Percentiles rank a stretch among this genome's conserved stretches.
phyloP scores from a whole-genome alignment of 2,329 filamentous ascomycete genomes.

The Monosporascus sp. region DNA sequence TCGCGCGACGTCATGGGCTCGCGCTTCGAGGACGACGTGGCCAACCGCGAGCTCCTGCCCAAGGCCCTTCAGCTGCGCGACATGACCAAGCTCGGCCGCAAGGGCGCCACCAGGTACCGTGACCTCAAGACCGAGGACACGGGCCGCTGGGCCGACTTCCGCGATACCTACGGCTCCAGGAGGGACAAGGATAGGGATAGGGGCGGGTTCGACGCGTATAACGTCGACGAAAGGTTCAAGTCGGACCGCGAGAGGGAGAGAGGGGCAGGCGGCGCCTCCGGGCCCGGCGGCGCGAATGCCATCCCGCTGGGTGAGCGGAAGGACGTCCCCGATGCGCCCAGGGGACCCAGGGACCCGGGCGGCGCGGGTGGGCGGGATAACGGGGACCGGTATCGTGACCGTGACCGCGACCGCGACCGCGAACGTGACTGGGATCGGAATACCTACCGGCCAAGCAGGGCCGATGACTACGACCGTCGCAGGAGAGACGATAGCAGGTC shows the following conservation, averaged over 20 bases:
- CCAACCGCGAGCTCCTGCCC: conserved; percentile 76
- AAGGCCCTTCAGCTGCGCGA: conserved; percentile 90
- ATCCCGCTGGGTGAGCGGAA: conserved; percentile 62
- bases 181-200: conserved; percentile 28
- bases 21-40: conserved; percentile 75
- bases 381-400: conserved; percentile 17
- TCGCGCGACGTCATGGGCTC: conserved; percentile 82
- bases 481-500: conserved; percentile 26
- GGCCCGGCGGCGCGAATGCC: conserved; percentile 60
- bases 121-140: conserved; percentile 90
- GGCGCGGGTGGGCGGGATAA: conserved; percentile 18
- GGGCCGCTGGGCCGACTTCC: conserved; percentile 71
- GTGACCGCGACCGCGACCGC: conserved; percentile 20
- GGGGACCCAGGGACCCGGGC: conserved; percentile 34
- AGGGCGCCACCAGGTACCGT: conserved; percentile 83
- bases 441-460: conserved; percentile 22
- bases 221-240: conserved; percentile 61
- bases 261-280: conserved; percentile 28
- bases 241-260: conserved; percentile 52
- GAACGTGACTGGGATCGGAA: conserved; percentile 26
- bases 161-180: conserved; percentile 33
- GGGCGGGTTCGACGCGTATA: conserved; percentile 34
- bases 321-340: conserved; percentile 24
- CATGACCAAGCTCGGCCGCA: conserved; percentile 88
- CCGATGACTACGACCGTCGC: conserved; percentile 27